Evolutionary conservation across 441 rosid species (phyloP), one percentile per base, ranked within the genome.

Genomic region (Adansonia grandidieri): DNA sequence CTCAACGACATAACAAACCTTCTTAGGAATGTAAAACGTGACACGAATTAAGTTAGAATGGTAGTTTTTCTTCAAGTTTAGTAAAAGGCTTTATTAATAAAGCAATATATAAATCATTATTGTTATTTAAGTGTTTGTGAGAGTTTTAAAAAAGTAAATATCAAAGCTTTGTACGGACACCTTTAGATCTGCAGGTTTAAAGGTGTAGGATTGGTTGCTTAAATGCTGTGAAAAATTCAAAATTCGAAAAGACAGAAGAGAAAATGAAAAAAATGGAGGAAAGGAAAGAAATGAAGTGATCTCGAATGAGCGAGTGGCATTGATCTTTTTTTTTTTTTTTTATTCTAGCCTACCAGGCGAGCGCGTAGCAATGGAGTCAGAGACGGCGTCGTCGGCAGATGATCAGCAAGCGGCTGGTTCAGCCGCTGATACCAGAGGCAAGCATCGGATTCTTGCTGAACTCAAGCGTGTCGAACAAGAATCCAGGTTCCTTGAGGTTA

Each of bases 401-500:
- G 90, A 81, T 10, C 78, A 79, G 24, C 88, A 68, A 50, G 76
- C 77, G 11, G 82, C 65, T 66, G 84, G 74, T 68, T 80, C 85
- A 14, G 80, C 78, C 2, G 40, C 81, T 28, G 93, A 88, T 69
- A 84, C 85, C 15, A 80, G 88, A 10, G 90, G 94, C 69, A 89
- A 80, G 86, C 90, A 90, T 81, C 87, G 87, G 82, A 81, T 90
- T 78, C 88, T 85, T 37, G 94, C 94, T 1, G 92, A 90, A 77
- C 87, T 87, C 79, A 86, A 86, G 82, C 90, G 91, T 48, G 86
- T 88, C 71, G 87, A 89, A 72, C 92, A 90, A 77, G 94, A 90
- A 73, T 69, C 84, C 65, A 78, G 4, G 14, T 90, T 85, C 84
- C 80, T 90, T 61, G 85, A 90, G 91, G 92, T 90, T 44, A 4